Percentiles rank a stretch among this genome's conserved stretches.
phyloP scores from a whole-genome alignment of 2,329 filamentous ascomycete species.

The Periconia digitata region DNA sequence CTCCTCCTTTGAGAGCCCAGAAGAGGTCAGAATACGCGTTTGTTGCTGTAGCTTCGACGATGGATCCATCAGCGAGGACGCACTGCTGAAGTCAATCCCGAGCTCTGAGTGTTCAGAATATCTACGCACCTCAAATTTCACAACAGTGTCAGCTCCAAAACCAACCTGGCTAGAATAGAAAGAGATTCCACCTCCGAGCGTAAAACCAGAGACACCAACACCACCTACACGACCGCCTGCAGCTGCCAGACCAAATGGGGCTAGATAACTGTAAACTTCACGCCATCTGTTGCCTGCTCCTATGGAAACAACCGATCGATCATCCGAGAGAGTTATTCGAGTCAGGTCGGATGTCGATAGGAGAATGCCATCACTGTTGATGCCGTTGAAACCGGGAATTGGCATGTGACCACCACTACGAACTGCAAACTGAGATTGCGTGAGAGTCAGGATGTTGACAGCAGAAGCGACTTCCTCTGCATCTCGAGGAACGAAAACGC shows the following conservation, averaged over 20 bases:
- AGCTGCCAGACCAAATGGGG: slow-evolving; percentile 19
- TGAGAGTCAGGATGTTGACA: slow-evolving; percentile 13
- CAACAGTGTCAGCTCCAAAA: not conserved
- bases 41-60: slow-evolving; percentile 18
- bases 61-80: slow-evolving; percentile 27
- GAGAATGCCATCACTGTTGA: slow-evolving; percentile 20
- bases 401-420: slow-evolving; percentile 28
- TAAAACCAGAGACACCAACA: slow-evolving; percentile 32
- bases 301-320: slow-evolving; percentile 24
- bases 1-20: slow-evolving; percentile 32
- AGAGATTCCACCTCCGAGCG: slow-evolving; percentile 28
- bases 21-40: slow-evolving; percentile 27
- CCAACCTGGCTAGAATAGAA: slow-evolving; percentile 16
- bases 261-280: slow-evolving; percentile 28
- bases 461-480: slow-evolving; percentile 19
- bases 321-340: slow-evolving; percentile 21
- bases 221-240: slow-evolving; percentile 27
- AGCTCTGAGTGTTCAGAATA: slow-evolving; percentile 13
- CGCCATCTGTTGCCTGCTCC: slow-evolving; percentile 33
- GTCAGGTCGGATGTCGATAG: slow-evolving; percentile 22
- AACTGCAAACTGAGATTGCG: slow-evolving; percentile 21
- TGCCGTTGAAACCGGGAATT: slow-evolving; percentile 20
- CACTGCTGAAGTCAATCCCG: slow-evolving; percentile 13
- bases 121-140: not conserved
- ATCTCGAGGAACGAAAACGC: slow-evolving; percentile 17